A percentile compares a stretch with the other conserved stretches of the same genome.
These are phyloP conservation scores for Aspergillus ochraceoroseus DNA, from an alignment of 2,329 filamentous ascomycete genomes.

Conservation along the genomic window DNA sequence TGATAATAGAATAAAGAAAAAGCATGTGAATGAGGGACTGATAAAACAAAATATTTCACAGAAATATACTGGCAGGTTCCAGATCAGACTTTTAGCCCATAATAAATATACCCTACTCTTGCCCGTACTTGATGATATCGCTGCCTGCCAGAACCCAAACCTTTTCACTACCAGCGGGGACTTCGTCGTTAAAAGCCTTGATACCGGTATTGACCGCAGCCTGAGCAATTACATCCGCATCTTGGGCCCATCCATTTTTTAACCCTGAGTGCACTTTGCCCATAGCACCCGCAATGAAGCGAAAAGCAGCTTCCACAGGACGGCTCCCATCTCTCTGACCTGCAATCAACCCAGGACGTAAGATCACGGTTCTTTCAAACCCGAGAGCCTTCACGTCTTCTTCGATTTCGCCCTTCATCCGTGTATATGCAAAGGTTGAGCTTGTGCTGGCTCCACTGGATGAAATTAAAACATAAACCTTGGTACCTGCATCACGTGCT, in stretches of 20 bases:
- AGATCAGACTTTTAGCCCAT: too few species aligned
- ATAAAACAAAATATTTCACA: too few species aligned
- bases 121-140: slow-evolving; percentile 35
- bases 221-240: slow-evolving; percentile 63
- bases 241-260: slow-evolving; percentile 67
- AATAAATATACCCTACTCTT: too few species aligned
- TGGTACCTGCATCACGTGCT: slow-evolving; percentile 66
- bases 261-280: slow-evolving; percentile 51
- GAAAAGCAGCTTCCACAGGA: slow-evolving; percentile 53
- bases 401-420: slow-evolving; percentile 87
- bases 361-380: slow-evolving; percentile 73
- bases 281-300: slow-evolving; percentile 53
- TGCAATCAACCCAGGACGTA: slow-evolving; percentile 69
- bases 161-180: slow-evolving; percentile 38
- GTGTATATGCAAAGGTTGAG: slow-evolving; percentile 52
- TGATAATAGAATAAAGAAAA: too few species aligned
- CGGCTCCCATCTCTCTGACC: slow-evolving; percentile 63
- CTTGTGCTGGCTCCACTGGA: slow-evolving; percentile 50
- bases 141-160: slow-evolving; percentile 38
- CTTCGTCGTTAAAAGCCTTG: slow-evolving; percentile 40
- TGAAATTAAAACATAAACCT: slow-evolving; percentile 73
- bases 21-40: too few species aligned
- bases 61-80: neutral
- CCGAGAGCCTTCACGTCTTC: slow-evolving; percentile 65
- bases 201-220: slow-evolving; percentile 37